Conservation (phyloP, 2,329 filamentous ascomycete species). For the Pseudopyrenochaeta lycopersici region DNA sequence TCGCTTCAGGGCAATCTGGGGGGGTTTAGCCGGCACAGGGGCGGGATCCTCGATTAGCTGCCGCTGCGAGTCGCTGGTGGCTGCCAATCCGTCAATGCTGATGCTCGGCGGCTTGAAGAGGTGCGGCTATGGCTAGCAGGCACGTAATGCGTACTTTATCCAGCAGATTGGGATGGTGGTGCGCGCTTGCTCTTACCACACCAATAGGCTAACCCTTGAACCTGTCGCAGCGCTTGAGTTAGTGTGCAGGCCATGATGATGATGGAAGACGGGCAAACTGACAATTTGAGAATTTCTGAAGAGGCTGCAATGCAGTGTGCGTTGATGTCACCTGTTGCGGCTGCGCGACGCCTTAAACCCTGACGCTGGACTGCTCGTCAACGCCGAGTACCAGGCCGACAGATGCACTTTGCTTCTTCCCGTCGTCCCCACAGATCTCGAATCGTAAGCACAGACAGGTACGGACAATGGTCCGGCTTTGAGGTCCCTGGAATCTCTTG, state of each 20-base stretch:
- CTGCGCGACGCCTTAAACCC: conserved; percentile 45
- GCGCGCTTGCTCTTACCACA: conserved; percentile 24
- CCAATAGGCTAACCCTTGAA: conserved; percentile 15
- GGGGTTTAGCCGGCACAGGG: conserved; percentile 49
- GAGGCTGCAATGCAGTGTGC: conserved; percentile 17
- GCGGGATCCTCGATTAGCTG: conserved; percentile 48
- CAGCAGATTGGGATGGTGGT: conserved; percentile 34
- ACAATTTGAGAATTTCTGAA: conserved; percentile 14
- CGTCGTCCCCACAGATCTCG: conserved; percentile 49
- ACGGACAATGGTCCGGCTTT: conserved; percentile 30
- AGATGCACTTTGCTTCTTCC: conserved; percentile 49
- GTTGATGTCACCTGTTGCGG: conserved; percentile 36
- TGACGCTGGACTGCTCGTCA: conserved; percentile 40
- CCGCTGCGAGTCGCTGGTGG: conserved; percentile 43
- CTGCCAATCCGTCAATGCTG: conserved; percentile 38
- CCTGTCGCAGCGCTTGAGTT: conserved; percentile 27
- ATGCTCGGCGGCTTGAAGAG: conserved; percentile 22
- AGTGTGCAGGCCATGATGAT: conserved; percentile 12
- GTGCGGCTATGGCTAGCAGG: conserved; percentile 26
- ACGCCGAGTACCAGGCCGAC: conserved; percentile 33
- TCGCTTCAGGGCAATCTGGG: conserved; percentile 49
- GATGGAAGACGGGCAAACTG: conserved; percentile 15
- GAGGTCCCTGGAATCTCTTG: conserved; percentile 34
- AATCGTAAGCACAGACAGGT: conserved; percentile 47
- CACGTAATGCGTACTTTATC: conserved; percentile 41